These are phyloP conservation scores for Naganishia friedmannii DNA, from an alignment of 768 basidiomycete species.

Conservation along the genomic window DNA sequence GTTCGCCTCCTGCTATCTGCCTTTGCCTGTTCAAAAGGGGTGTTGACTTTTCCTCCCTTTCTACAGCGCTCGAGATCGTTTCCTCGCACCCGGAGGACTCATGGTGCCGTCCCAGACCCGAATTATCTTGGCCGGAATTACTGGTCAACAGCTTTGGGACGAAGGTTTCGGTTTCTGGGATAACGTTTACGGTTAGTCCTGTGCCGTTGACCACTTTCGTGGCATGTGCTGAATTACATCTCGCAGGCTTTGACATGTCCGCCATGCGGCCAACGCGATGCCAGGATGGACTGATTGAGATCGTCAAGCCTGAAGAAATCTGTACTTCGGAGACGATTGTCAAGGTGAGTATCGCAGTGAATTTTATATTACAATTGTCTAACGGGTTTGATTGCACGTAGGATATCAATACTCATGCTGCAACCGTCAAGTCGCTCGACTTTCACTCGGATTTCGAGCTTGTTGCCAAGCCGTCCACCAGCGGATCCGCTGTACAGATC, in stretches of 20 bases:
- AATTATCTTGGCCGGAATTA: conserved; percentile 79
- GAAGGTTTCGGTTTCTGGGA: conserved; percentile 87
- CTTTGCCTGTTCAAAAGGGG: neutral
- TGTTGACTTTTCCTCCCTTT: neutral
- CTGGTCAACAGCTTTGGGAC: conserved; percentile 69
- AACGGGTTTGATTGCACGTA: conserved; percentile 45
- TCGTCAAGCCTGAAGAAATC: conserved; percentile 85
- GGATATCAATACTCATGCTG: conserved; percentile 71
- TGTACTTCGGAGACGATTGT: conserved; percentile 88
- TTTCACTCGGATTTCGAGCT: conserved; percentile 76
- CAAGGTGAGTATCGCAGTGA: conserved; percentile 59
- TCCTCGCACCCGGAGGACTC: conserved; percentile 69
- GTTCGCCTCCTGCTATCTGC: too few species aligned
- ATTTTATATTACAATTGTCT: neutral
- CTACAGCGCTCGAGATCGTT: conserved; percentile 71
- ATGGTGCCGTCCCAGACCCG: conserved; percentile 88
- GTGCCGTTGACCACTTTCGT: neutral
- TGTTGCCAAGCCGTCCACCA: conserved; percentile 51
- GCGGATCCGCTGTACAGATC: conserved; percentile 28
- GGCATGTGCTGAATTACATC: conserved; percentile 3
- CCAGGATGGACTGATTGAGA: conserved; percentile 79
- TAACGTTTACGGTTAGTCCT: conserved; percentile 74
- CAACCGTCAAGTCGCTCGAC: conserved; percentile 69
- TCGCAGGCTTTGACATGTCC: conserved; percentile 80
- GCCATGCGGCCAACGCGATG: conserved; percentile 73